A percentile compares a stretch with the other conserved stretches of the same genome.
Conservation (phyloP, 2,329 filamentous ascomycete species). For the Hypoxylon rubiginosum region DNA sequence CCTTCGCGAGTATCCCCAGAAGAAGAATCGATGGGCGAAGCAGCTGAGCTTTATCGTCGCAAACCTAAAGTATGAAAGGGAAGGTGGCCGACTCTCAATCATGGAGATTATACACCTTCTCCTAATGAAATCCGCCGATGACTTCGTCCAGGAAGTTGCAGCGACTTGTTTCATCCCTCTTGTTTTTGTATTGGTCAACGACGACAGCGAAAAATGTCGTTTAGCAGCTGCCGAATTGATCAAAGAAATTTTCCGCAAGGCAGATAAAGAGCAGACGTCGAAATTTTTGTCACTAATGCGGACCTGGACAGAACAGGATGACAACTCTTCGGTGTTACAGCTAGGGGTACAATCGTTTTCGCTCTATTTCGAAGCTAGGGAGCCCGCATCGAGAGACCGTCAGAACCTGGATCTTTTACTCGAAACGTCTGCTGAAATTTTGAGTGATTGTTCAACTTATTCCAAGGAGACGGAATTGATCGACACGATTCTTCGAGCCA, state of each 20-base stretch:
- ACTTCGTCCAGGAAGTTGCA: slow-evolving; percentile 85
- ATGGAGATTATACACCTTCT: slow-evolving; percentile 92
- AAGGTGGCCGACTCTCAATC: slow-evolving; percentile 89
- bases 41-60: slow-evolving; percentile 90
- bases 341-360: slow-evolving; percentile 85
- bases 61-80: slow-evolving; percentile 90
- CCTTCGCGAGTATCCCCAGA: slow-evolving; percentile 93
- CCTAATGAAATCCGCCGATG: slow-evolving; percentile 85
- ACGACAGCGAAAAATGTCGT: slow-evolving; percentile 87
- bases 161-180: slow-evolving; percentile 87
- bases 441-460: slow-evolving; percentile 67
- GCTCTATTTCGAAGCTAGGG: slow-evolving; percentile 82
- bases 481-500: slow-evolving; percentile 78
- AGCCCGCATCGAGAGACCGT: slow-evolving; percentile 69
- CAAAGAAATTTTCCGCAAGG: slow-evolving; percentile 82
- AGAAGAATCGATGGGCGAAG: slow-evolving; percentile 87
- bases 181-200: slow-evolving; percentile 87
- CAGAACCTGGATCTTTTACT: slow-evolving; percentile 77
- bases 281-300: slow-evolving; percentile 79
- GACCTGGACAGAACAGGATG: slow-evolving; percentile 81
- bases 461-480: slow-evolving; percentile 77
- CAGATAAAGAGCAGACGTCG: slow-evolving; percentile 78
- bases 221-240: slow-evolving; percentile 84
- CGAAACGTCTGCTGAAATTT: slow-evolving; percentile 64
- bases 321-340: slow-evolving; percentile 77